Conservation (phyloP, 139 green algal species). For the Haematococcus sp. region DNA sequence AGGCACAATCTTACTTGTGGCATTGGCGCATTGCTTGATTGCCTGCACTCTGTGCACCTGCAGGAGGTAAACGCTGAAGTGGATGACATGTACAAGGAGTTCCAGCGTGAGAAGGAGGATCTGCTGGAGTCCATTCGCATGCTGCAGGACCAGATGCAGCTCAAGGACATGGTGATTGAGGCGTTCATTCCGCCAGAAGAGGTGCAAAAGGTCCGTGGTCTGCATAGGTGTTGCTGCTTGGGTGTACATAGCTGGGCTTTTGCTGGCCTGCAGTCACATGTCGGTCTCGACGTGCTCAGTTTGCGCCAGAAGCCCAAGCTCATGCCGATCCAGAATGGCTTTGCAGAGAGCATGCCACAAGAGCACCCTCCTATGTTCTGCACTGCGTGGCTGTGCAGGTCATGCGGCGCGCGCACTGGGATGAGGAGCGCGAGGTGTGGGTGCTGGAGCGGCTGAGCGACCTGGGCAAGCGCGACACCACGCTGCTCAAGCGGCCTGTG, state of each 20-base stretch:
- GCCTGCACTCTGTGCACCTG: not conserved
- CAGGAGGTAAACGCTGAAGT: slow-evolving; percentile 54
- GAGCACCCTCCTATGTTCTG: not conserved
- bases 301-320: too few species aligned
- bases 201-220: slow-evolving; percentile 57
- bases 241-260: too few species aligned
- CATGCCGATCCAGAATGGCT: too few species aligned
- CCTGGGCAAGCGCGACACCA: slow-evolving; percentile 33
- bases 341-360: too few species aligned
- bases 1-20: not conserved
- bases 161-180: slow-evolving; percentile 80
- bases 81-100: slow-evolving; percentile 65
- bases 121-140: slow-evolving; percentile 64
- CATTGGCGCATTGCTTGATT: not conserved
- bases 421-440: slow-evolving; percentile 69
- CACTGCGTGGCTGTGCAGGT: slow-evolving; percentile 30
- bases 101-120: slow-evolving; percentile 70
- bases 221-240: too few species aligned
- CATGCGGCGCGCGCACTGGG: slow-evolving; percentile 64
- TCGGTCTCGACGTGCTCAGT: too few species aligned
- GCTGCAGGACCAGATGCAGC: slow-evolving; percentile 73
- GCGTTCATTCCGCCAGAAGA: slow-evolving; percentile 75
- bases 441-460: slow-evolving; percentile 54
- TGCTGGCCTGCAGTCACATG: not conserved
- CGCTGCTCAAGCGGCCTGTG: slow-evolving; percentile 25